Percentiles rank a stretch among this genome's conserved stretches.
These are phyloP conservation scores for Strombidium stylifer DNA, from an alignment of 73 alveolate species.

Conservation along the genomic window DNA sequence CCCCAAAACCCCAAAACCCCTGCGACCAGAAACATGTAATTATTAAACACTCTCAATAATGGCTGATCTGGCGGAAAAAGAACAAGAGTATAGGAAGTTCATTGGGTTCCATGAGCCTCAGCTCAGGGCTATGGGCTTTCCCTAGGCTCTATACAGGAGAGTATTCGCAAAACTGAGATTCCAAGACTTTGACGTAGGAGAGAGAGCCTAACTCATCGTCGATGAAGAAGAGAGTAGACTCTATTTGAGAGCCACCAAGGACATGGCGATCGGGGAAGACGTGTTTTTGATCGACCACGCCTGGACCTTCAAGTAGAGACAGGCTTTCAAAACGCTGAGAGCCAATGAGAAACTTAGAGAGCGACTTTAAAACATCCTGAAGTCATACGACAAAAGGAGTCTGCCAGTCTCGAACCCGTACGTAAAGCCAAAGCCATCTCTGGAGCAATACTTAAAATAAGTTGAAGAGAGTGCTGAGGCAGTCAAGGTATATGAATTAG, in stretches of 20 bases:
- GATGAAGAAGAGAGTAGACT: conserved; percentile 75
- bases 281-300: conserved; percentile 93
- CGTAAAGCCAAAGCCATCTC: no score
- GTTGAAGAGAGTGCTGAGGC: no score
- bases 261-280: conserved; percentile 60
- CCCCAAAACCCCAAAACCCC: neutral
- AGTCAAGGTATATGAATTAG: conserved; percentile 12
- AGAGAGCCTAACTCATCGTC: conserved; percentile 72
- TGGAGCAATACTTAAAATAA: no score
- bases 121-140: conserved; percentile 76
- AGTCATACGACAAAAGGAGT: no score
- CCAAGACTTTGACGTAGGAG: conserved; percentile 81
- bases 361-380: no score
- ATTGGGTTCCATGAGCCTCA: conserved; percentile 68
- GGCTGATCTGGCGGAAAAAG: neutral
- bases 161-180: conserved; percentile 71
- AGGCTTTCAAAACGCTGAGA: no score
- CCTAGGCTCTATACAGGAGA: conserved; percentile 54
- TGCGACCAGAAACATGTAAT: neutral
- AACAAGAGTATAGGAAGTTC: conserved; percentile 48
- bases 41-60: neutral
- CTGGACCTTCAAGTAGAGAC: no score
- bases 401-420: no score
- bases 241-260: conserved; percentile 54
- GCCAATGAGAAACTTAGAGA: no score